Percentiles rank a stretch among this genome's conserved stretches.
These are phyloP conservation scores for Yarrowia sp. DNA, from an alignment of 805 yeast species.

Conservation along the genomic window DNA sequence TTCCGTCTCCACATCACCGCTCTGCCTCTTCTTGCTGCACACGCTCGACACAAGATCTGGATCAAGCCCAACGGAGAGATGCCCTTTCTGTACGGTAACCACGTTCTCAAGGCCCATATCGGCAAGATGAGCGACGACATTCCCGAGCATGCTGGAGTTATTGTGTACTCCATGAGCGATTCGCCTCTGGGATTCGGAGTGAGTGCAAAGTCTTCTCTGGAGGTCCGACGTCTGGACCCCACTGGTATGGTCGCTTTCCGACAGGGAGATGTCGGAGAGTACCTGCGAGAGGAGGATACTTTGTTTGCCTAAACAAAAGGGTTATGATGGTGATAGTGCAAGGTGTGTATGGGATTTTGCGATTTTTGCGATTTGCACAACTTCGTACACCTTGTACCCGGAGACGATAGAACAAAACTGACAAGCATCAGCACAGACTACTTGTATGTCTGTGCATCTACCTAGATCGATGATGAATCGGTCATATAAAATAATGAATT, in stretches of 20 bases:
- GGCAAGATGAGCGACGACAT: conserved; percentile 97
- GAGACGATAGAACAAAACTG: conserved; percentile 15
- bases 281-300: conserved; percentile 96
- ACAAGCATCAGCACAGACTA: conserved; percentile 21
- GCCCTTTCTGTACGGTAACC: conserved; percentile 97
- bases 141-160: conserved; percentile 97
- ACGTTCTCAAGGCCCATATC: conserved; percentile 92
- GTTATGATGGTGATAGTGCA: background rate
- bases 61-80: conserved; percentile 96
- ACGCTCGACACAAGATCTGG: conserved; percentile 95
- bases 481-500: conserved; percentile 23
- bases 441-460: background rate
- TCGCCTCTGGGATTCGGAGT: conserved; percentile 96
- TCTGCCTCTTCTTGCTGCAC: conserved; percentile 77
- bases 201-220: conserved; percentile 87
- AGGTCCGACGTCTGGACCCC: conserved; percentile 86
- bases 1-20: conserved; percentile 95
- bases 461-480: conserved; percentile 12
- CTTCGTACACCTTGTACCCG: no score
- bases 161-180: conserved; percentile 88
- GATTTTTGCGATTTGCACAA: no score
- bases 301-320: conserved; percentile 68
- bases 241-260: conserved; percentile 94
- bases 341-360: no score
- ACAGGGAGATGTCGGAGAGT: conserved; percentile 98